Evolutionary conservation across 345 rosid genomes (phyloP).

Genomic region (Hypericum androsaemum): DNA sequence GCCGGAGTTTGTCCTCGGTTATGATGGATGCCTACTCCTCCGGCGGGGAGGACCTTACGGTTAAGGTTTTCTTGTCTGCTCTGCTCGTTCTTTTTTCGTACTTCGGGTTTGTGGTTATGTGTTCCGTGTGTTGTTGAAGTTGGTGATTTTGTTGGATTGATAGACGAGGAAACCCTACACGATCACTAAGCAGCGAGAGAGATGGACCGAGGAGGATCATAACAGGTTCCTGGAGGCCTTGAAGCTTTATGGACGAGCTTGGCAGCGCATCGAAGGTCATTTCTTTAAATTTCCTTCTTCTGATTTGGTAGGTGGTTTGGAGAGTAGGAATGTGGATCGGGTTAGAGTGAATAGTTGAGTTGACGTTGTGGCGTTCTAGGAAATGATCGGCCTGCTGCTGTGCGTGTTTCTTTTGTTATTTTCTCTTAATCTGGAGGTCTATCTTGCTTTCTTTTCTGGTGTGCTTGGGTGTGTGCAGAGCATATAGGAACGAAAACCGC

Average conservation of each 20-base stretch:
- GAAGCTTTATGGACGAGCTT: slow-evolving; percentile 92
- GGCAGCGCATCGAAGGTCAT: slow-evolving; percentile 96
- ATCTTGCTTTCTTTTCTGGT: slow-evolving; percentile 18
- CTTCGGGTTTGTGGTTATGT: not conserved
- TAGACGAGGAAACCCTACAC: slow-evolving; percentile 94
- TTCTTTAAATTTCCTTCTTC: slow-evolving; percentile 10
- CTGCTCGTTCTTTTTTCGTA: not conserved
- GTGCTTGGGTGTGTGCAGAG: slow-evolving; percentile 47
- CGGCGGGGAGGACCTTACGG: slow-evolving; percentile 50
- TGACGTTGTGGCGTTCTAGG: not conserved
- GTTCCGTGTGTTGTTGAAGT: slow-evolving; percentile 9
- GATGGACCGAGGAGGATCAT: slow-evolving; percentile 98
- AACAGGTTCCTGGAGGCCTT: slow-evolving; percentile 88
- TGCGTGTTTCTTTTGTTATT: slow-evolving; percentile 12
- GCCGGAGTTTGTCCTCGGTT: slow-evolving; percentile 30
- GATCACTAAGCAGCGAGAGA: slow-evolving; percentile 86
- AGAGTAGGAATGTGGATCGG: not conserved
- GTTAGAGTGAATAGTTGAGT: slow-evolving; percentile 1
- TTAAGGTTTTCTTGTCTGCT: slow-evolving; percentile 45
- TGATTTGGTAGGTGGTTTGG: not conserved
- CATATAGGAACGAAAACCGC: slow-evolving; percentile 97
- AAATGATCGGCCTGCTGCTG: slow-evolving; percentile 8
- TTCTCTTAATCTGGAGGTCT: slow-evolving; percentile 33
- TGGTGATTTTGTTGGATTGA: slow-evolving; percentile 16
- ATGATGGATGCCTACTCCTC: slow-evolving; percentile 67